Evolutionary conservation across 2,329 filamentous ascomycete genomes (phyloP).

Genomic region (Pleomassaria siparia): DNA sequence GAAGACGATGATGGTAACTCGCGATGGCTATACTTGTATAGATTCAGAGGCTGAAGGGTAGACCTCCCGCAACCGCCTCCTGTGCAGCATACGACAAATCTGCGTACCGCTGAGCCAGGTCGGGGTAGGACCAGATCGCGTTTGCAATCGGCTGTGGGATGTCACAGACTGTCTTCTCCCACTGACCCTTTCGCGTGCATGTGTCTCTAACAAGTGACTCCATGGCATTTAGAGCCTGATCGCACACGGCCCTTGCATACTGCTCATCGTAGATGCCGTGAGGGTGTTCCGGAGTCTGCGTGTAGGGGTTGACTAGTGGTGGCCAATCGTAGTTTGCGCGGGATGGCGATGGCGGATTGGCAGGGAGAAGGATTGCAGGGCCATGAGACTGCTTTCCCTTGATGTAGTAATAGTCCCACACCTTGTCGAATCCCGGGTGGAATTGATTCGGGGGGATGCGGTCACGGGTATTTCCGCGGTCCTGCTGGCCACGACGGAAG

Average conservation of each 20-base stretch:
- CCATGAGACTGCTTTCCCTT: constrained; percentile 17
- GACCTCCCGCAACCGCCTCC: constrained; percentile 19
- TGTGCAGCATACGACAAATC: constrained; percentile 20
- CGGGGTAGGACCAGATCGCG: constrained; percentile 19
- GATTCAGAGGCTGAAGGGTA: constrained; percentile 7
- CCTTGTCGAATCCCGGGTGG: constrained; percentile 13
- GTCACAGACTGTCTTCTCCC: constrained; percentile 23
- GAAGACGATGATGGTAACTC: too few species aligned
- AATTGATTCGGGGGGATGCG: constrained; percentile 21
- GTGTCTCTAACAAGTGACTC: constrained; percentile 16
- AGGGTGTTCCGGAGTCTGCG: constrained; percentile 24
- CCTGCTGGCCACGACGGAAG: constrained; percentile 26
- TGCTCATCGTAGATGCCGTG: constrained; percentile 21
- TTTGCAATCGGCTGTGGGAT: constrained; percentile 20
- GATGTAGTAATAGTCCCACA: constrained; percentile 23
- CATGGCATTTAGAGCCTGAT: constrained; percentile 25
- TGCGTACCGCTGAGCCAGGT: constrained; percentile 21
- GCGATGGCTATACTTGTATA: neutral
- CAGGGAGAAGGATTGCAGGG: constrained; percentile 6
- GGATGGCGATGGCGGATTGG: constrained; percentile 5
- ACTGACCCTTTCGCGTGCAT: constrained; percentile 6
- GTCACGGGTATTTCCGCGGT: constrained; percentile 8
- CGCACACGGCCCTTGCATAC: constrained; percentile 18
- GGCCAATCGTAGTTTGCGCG: constrained; percentile 24
- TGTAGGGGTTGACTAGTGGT: constrained; percentile 27